Base-by-base conservation (phyloP, 768 basidiomycete species). In the Chlorophyllum brunneum region DNA sequence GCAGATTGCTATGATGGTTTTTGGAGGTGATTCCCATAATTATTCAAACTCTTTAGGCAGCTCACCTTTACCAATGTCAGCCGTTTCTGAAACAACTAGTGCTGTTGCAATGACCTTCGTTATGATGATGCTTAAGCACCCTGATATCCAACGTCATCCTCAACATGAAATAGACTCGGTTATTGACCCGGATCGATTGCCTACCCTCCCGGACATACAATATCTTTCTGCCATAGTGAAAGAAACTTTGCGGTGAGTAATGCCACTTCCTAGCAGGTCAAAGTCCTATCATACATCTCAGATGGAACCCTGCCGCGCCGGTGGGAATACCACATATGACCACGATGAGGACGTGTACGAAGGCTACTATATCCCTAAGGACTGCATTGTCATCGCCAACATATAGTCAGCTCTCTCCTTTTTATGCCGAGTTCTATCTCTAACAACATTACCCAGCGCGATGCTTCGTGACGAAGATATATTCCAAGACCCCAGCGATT, bases 291-390 rank as follows among this genome's bases (percentile, higher is more conserved):
- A 11, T 8, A 4, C 8, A 37, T 37, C 15, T 48, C 26, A 24
- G 48, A 2, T 48, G 48, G 48, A 38, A 48, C 18, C 48, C 48
- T 27, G 10, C 39, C 6, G 34, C 16, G 0, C 48, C 48, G 16
- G 10, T 38, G 10, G 37, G 48, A 2, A 48, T 65, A 11, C 62
- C 67, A 8, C 65, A 67, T 39, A 49, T 59, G 23, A 46, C 57
- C 5, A 58, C 56, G 5, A 58, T 26, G 71, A 77, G 33, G 76
- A 77, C 49, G 55, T 63, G 10, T 76, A 72, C 41, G 66, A 70
- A 8, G 74, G 72, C 1, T 65, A 67, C 51, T 61, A 63, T 23
- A 70, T 77, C 38, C 75, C 74, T 0, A 69, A 72, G 55, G 73
- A 60, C 9, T 61, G 64, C 1, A 55, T 64, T 2, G 59, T 68